Base-by-base conservation (phyloP, 1,284 basidiomycete species). In the Austroboletus niveus region DNA sequence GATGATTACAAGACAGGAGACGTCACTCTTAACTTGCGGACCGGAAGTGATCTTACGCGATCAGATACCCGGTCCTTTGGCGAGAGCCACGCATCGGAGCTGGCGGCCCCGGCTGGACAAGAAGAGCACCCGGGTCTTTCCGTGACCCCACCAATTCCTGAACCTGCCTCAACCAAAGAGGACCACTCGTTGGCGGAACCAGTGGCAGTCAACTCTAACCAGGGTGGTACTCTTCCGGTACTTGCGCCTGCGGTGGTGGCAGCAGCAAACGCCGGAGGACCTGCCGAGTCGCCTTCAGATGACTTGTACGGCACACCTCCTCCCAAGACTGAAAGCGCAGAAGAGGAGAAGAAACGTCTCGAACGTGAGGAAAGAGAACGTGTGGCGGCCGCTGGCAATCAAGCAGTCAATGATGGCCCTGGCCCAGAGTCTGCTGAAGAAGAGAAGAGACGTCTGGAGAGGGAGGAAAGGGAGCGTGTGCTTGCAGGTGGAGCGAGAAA, bases 11-110 rank as follows among this genome's bases (percentile, higher is more conserved):
- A 79, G 61, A 80, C 81, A 4, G 88, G 88, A 0, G 76, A 80
- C 52, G 76, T 80, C 57, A 75, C 75, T 29, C 74, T 89, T 15
- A 70, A 73, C 30, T 64, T 76, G 24, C 76, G 75, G 8, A 60
- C 71, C 27, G 73, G 73, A 7, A 69, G 74, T n/a, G 82, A 85
- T 60, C 73, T 89, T 36, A 75, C 76, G 48, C 75, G 84, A 55
- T 86, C 83, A 4, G 85, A 92, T 60, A 88, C 86, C 1, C 80
- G 79, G 49, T 88, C 85, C 66, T 92, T 92, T 61, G 89, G 89
- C 9, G 85, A 85, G 67, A 90, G 83, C 39, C 89, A 92, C 62
- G 86, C 85, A 2, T 76, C 72, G 40, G 89, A 92, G 69, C 74
- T 92, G 22, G 78, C 76, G 14, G 75, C 76, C 7, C 64, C 60